phyloP scores from a whole-genome alignment of 805 yeast species.

The Starmerella riodocensis region DNA sequence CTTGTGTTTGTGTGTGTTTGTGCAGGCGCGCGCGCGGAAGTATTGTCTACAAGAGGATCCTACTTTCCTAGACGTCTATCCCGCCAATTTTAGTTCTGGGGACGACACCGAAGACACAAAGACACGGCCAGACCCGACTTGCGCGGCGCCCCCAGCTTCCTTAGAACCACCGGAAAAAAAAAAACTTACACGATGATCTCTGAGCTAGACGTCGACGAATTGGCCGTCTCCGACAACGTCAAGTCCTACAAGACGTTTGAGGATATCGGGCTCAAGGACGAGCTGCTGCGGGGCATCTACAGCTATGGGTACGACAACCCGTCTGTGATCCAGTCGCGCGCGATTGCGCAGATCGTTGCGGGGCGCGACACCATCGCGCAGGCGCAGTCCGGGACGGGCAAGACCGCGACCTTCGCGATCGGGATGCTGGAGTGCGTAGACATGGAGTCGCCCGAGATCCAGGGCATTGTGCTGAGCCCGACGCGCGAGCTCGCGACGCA shows the following conservation, averaged over 20 bases:
- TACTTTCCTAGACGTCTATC: too few species aligned
- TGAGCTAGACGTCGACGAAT: constrained; percentile 33
- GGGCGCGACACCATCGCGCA: constrained; percentile 79
- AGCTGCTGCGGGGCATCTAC: constrained; percentile 47
- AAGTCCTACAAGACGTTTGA: constrained; percentile 26
- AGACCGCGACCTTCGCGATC: constrained; percentile 95
- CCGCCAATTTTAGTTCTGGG: too few species aligned
- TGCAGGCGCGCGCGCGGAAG: too few species aligned
- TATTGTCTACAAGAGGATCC: too few species aligned
- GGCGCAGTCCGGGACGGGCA: constrained; percentile 99
- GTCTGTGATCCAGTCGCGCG: constrained; percentile 70
- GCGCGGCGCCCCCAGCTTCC: background rate
- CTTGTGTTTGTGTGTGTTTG: too few species aligned
- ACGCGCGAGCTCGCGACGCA: constrained; percentile 94
- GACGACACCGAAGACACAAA: too few species aligned
- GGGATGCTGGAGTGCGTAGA: constrained; percentile 84
- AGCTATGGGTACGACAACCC: constrained; percentile 74
- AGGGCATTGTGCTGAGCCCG: constrained; percentile 85
- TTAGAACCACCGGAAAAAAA: background rate
- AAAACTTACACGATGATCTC: constrained; percentile 10
- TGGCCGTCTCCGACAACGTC: constrained; percentile 49
- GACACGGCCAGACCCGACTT: background rate
- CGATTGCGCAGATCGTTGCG: constrained; percentile 62
- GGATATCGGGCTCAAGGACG: constrained; percentile 26
- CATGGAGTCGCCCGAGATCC: constrained; percentile 56